Percentiles rank a stretch among this genome's conserved stretches.
These are phyloP conservation scores for Corylus avellana DNA, from an alignment of 306 rosid species.

Conservation along the genomic window DNA sequence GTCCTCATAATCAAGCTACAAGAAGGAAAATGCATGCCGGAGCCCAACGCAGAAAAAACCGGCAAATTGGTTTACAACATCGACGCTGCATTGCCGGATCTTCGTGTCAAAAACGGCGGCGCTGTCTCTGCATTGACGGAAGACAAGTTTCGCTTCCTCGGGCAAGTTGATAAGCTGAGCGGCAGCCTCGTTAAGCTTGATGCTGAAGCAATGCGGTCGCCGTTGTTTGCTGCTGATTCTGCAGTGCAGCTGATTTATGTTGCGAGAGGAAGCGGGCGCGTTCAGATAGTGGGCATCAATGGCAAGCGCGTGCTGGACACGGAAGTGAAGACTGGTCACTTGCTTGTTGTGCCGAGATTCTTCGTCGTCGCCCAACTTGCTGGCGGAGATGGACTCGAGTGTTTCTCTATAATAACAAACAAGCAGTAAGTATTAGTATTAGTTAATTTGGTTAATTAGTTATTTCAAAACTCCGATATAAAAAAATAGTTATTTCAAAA, in stretches of 20 bases:
- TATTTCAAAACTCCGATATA: too few relatives aligned
- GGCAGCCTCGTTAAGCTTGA: constrained; percentile 40
- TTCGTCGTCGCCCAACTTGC: constrained; percentile 52
- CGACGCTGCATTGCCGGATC: constrained; percentile 18
- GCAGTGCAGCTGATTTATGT: constrained; percentile 49
- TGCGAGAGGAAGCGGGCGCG: constrained; percentile 42
- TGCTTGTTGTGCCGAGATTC: constrained; percentile 58
- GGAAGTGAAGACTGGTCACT: constrained; percentile 47
- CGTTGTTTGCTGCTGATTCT: constrained; percentile 31
- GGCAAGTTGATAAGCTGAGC: constrained; percentile 45
- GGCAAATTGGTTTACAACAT: constrained; percentile 43
- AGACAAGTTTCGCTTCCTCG: constrained; percentile 41
- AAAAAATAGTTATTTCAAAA: too few relatives aligned
- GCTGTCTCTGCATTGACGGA: constrained; percentile 35
- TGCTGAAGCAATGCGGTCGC: constrained; percentile 41
- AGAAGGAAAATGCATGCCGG: constrained; percentile 33
- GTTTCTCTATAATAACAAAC: constrained; percentile 39
- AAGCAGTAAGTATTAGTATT: constrained; percentile 34
- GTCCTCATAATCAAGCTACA: constrained; percentile 35
- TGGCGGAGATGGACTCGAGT: constrained; percentile 52
- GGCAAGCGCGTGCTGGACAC: constrained; percentile 43
- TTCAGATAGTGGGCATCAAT: constrained; percentile 51
- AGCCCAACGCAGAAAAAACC: constrained; percentile 26
- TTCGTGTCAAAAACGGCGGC: constrained; percentile 27
- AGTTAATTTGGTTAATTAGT: too few relatives aligned